Percentiles rank a stretch among this genome's conserved stretches.
These are phyloP conservation scores for Cryptococcus sp. DNA, from an alignment of 1,284 basidiomycete genomes.

Conservation along the genomic window DNA sequence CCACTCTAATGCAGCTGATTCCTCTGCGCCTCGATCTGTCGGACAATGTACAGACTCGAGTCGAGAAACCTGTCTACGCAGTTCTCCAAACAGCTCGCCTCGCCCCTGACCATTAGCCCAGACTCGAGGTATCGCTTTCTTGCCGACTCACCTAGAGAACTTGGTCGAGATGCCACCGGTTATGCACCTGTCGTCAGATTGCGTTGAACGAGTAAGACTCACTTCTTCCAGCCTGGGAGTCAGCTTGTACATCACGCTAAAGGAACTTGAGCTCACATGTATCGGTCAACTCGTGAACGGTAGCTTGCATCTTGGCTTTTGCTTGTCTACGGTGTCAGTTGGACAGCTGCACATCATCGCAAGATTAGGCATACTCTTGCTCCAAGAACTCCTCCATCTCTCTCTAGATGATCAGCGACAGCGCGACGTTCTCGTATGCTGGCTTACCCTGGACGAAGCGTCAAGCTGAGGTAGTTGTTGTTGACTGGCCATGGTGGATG, in stretches of 20 bases:
- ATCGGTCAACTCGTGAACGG: constrained; percentile 49
- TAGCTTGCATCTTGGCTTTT: constrained; percentile 67
- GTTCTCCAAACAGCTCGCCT: constrained; percentile 79
- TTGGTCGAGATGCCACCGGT: constrained; percentile 73
- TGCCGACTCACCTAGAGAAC: constrained; percentile 59
- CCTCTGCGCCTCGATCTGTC: constrained; percentile 60
- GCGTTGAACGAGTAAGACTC: constrained; percentile 27
- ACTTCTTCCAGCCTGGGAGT: constrained; percentile 71
- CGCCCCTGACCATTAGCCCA: constrained; percentile 47
- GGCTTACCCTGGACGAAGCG: constrained; percentile 64
- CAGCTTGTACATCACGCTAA: neutral
- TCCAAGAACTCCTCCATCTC: constrained; percentile 81
- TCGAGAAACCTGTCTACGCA: constrained; percentile 94
- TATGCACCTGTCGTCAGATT: constrained; percentile 61
- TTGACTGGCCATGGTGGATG: constrained; percentile 24
- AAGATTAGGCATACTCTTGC: constrained; percentile 52
- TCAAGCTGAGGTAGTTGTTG: constrained; percentile 56
- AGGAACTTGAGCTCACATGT: constrained; percentile 35
- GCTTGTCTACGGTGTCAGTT: constrained; percentile 53
- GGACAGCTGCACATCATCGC: neutral
- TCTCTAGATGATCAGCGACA: constrained; percentile 53
- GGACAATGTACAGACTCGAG: constrained; percentile 79
- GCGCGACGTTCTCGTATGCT: neutral
- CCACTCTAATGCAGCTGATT: constrained; percentile 25
- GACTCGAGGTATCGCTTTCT: neutral